These are phyloP conservation scores for Taphrina sp. DNA, from an alignment of 1,139 yeast species.

Conservation along the genomic window DNA sequence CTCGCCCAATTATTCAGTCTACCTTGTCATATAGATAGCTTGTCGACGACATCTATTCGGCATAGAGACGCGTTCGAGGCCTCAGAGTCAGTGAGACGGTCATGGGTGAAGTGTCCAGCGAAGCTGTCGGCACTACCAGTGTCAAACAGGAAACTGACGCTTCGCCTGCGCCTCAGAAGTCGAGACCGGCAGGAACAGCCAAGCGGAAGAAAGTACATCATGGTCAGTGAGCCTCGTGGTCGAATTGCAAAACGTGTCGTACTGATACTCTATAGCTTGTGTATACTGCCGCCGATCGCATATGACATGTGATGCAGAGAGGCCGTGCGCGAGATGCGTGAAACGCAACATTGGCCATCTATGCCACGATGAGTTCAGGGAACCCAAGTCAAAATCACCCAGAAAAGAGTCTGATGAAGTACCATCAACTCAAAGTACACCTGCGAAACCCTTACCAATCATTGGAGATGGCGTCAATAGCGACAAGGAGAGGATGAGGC, in stretches of 20 bases:
- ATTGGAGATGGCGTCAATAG: too few relatives aligned
- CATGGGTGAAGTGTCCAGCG: too few relatives aligned
- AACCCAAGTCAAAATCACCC: slow-evolving; percentile 28
- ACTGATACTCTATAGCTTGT: slow-evolving; percentile 59
- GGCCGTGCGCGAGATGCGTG: slow-evolving; percentile 87
- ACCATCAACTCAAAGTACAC: too few relatives aligned
- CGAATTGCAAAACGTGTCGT: slow-evolving; percentile 29
- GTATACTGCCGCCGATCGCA: slow-evolving; percentile 90
- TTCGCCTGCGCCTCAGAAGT: not conserved
- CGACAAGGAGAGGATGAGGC: slow-evolving; percentile 10
- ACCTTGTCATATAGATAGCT: too few relatives aligned
- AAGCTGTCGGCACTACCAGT: too few relatives aligned
- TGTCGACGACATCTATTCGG: too few relatives aligned
- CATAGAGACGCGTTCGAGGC: too few relatives aligned
- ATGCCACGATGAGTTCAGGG: slow-evolving; percentile 72
- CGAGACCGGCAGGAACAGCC: slow-evolving; percentile 3
- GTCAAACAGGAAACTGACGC: too few relatives aligned
- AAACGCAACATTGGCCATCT: slow-evolving; percentile 85
- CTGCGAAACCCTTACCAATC: not conserved
- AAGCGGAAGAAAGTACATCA: slow-evolving; percentile 32
- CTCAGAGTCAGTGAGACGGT: too few relatives aligned
- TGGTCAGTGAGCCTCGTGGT: not conserved
- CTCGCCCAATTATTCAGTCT: too few relatives aligned
- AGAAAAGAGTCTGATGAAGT: not conserved
- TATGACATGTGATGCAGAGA: slow-evolving; percentile 80